These are phyloP conservation scores for Phellinidium pouzarii DNA, from an alignment of 1,284 basidiomycete species.

Conservation along the genomic window DNA sequence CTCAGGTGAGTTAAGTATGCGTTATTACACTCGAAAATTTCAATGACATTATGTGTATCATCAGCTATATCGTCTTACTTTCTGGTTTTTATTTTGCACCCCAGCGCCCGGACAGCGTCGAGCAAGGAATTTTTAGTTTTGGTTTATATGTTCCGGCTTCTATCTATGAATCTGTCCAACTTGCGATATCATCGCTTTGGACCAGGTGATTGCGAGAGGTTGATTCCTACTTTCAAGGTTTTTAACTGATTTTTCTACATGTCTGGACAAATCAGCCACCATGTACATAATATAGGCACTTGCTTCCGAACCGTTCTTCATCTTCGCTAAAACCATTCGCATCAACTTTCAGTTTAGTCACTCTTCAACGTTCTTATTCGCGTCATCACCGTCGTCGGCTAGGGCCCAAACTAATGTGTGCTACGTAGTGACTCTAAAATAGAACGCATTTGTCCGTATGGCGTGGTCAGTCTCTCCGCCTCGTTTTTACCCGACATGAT, in stretches of 20 bases:
- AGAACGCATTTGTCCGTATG: constrained; percentile 39
- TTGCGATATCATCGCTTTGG: constrained; percentile 8
- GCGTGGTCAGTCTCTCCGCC: constrained; percentile 45
- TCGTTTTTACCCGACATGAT: constrained; percentile 49
- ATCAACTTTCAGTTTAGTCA: too few species aligned
- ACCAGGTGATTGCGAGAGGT: neutral
- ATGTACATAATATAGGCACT: constrained; percentile 9
- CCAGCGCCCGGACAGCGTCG: constrained; percentile 24
- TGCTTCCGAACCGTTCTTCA: too few species aligned
- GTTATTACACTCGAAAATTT: neutral
- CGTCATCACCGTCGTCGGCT: too few species aligned
- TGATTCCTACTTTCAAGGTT: neutral
- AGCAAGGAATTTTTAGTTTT: constrained; percentile 14
- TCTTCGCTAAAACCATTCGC: too few species aligned
- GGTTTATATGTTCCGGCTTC: constrained; percentile 2
- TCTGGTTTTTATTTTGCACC: constrained; percentile 58
- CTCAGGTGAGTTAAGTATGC: constrained; percentile 53
- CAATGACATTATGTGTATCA: neutral
- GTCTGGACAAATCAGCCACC: neutral
- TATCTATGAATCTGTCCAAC: neutral
- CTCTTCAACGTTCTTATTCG: too few species aligned
- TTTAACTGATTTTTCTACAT: neutral
- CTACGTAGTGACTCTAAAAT: constrained; percentile 55
- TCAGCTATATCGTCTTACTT: constrained; percentile 51
- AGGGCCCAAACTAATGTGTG: constrained; percentile 46